Base-by-base conservation (phyloP, 805 yeast species). In the Wickerhamomyces bovis region DNA sequence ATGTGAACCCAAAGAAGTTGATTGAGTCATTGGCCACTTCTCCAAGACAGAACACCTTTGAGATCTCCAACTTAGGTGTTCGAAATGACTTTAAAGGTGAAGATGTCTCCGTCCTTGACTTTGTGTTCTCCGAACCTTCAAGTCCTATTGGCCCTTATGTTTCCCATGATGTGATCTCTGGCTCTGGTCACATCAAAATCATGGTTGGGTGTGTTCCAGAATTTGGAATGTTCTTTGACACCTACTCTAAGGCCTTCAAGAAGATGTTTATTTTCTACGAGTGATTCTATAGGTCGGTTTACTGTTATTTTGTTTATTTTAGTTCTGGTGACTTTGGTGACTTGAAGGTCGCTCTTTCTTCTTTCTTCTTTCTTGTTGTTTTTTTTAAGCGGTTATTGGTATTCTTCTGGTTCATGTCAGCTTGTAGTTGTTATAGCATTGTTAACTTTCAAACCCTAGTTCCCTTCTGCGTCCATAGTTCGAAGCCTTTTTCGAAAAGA, bases 11-110 rank as follows among this genome's bases (percentile, higher is more conserved):
- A 3, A 18, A 31, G 13, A 22, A 26, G 6, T 38, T 18, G 10
- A 19, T 47, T 2, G 9, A 7, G 16, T 40, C 35, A 10, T 30
- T 28, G n/a, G 15, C 21, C 3, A 11, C 23, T 11, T 10, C 12
- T 12, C 48, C 46, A n/a, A 47, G 48, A 41, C 35, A 20, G 3
- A 30, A 18, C 4, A 39, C 35, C 3, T 28, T 50, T 10, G 53
- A 50, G 13, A 44, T 50, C 4, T 50, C 53, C 9, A 50, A 47
- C 18, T n/a, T 50, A 4, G 51, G 51, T 33, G 16, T 16, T 11
- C 8, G n/a, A 42, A 30, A 19, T 25, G 47, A 26, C 7, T 11
- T 15, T 8, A 36, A 16, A 12, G 20, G 18, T 15, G 6, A 18
- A 3, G 8, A 18, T 13, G 3, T 16, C 43, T 22, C 44, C 44